Evolutionary conservation across 345 rosid species (phyloP), one percentile per base, ranked within the genome.

Genomic region (Eucalyptus polyanthemos): DNA sequence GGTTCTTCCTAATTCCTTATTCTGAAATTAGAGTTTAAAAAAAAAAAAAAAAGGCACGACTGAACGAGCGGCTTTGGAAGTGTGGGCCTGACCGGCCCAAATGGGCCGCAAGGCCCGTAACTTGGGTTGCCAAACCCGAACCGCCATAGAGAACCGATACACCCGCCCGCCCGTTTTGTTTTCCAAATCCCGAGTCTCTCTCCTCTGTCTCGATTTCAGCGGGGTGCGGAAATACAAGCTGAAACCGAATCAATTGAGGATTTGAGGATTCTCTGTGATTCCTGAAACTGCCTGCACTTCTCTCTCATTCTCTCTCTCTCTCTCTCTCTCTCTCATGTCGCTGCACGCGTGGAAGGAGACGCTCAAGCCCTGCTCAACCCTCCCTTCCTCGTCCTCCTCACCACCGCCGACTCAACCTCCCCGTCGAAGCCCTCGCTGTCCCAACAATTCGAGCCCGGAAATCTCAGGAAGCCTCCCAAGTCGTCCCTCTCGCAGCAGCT

Each of bases 391-490:
- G 17, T 89, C 47, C 87, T 91, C 76, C 42, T 91, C 16, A 14
- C 31, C 9, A 21, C 89, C 80, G 44, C 93, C 44, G 42, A 88
- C 7, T 89, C 93, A 27, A 91, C 94, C 6, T 62, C 93, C 14
- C 87, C 89, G n/a, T 62, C 90, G 29, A 89, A 88, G 72, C 44
- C 91, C 72, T 89, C 93, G 40, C 91, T 91, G 17, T 91, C 94
- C 50, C 95, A 92, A 89, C 93, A 92, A 54, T 80, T 91, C 6
- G 92, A 93, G n/a, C 93, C 94, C 86, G 14, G 89, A 34, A 92
- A 88, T 87, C 91, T 90, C 45, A 93, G 99, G 91, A 97, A 93
- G 91, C 99, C 99, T 72, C 99, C 99, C 8, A 97, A 96, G 92
- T 94, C 99, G 80, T 94, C 97, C 81, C 92, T 97, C 88, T 92